A percentile compares a stretch with the other conserved stretches of the same genome.
Conservation (phyloP, 1,284 basidiomycete species). For the Ganoderma lingzhi region DNA sequence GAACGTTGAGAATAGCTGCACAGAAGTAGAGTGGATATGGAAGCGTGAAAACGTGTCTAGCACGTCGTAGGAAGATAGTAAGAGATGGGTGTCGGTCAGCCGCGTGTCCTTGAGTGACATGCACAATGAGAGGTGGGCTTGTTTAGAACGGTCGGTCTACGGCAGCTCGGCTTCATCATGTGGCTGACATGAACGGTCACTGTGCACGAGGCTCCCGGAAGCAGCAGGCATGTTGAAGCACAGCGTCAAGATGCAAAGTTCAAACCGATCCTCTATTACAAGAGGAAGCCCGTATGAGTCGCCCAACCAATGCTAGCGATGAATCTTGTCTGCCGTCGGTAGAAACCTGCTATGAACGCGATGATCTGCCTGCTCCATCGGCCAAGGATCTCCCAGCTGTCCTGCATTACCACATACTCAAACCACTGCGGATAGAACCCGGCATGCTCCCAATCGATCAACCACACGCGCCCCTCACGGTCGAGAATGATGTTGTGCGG, state of each 20-base stretch:
- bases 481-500: slow-evolving; percentile 40
- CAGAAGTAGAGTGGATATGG: background rate
- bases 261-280: background rate
- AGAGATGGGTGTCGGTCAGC: background rate
- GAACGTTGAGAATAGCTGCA: background rate
- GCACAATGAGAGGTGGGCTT: background rate
- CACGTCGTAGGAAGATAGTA: background rate
- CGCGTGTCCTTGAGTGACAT: background rate
- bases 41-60: background rate
- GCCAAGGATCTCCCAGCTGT: background rate
- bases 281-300: background rate
- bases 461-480: slow-evolving; percentile 38
- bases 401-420: slow-evolving; percentile 27
- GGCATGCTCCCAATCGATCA: slow-evolving; percentile 41
- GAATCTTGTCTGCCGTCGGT: too few relatives aligned
- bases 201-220: too few relatives aligned
- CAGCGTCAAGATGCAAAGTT: background rate
- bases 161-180: background rate
- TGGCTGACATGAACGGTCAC: background rate
- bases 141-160: background rate
- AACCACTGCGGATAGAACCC: slow-evolving; percentile 44
- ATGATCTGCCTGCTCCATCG: background rate
- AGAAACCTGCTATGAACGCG: background rate
- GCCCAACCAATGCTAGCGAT: background rate
- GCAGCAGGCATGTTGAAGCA: background rate